phyloP scores from a whole-genome alignment of 192 early-diverging fungal species.

The Linnemannia exigua region DNA sequence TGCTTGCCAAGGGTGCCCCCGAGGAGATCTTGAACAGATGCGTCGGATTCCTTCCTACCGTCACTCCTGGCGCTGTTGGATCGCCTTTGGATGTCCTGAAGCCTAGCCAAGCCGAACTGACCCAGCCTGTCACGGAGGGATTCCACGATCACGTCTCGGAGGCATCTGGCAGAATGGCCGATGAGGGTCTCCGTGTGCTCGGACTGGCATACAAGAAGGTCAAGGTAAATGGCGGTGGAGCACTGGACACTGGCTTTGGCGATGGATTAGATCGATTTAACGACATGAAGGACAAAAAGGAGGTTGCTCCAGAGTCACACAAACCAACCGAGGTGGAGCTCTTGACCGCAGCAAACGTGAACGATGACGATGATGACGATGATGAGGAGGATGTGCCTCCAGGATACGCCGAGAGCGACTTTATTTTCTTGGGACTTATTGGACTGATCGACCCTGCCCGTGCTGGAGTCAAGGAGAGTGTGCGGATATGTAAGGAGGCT shows the following conservation, averaged over 20 bases:
- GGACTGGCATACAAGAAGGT: constrained; percentile 85
- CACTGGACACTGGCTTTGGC: background rate
- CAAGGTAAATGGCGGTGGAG: constrained; percentile 37
- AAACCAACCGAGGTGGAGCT: constrained; percentile 38
- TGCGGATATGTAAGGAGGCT: constrained; percentile 88
- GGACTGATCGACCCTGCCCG: constrained; percentile 96
- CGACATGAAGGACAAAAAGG: constrained; percentile 66
- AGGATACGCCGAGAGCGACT: constrained; percentile 73
- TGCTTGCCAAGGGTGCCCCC: constrained; percentile 93
- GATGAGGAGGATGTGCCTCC: constrained; percentile 65
- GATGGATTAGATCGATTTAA: constrained; percentile 59
- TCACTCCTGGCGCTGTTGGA: constrained; percentile 11
- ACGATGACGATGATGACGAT: constrained; percentile 41
- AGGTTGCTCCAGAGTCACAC: constrained; percentile 48
- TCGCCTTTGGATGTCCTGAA: constrained; percentile 48
- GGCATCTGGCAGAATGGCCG: constrained; percentile 81
- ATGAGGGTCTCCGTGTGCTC: constrained; percentile 88
- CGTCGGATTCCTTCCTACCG: constrained; percentile 63
- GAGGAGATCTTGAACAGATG: constrained; percentile 87
- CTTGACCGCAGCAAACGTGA: constrained; percentile 49
- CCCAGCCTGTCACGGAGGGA: constrained; percentile 68
- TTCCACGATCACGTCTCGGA: constrained; percentile 76
- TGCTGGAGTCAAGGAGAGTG: constrained; percentile 83
- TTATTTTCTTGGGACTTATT: constrained; percentile 91
- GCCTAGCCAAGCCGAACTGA: constrained; percentile 47